These are phyloP conservation scores for Lachnellula hyalina DNA, from an alignment of 2,329 filamentous ascomycete genomes.

Conservation along the genomic window DNA sequence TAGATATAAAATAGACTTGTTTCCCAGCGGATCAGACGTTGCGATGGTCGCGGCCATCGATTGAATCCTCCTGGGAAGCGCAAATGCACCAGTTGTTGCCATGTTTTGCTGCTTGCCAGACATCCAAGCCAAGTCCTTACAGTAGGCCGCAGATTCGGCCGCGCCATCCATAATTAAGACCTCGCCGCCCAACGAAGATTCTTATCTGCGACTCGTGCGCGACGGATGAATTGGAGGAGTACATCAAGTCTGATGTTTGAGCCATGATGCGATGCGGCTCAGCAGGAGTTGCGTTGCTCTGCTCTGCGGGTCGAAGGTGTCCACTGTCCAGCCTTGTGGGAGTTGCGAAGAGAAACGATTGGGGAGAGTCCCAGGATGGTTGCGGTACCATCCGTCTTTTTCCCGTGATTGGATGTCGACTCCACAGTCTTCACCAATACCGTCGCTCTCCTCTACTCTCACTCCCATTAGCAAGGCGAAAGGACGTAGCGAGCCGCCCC, in stretches of 20 bases:
- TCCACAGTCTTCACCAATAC: too few relatives aligned
- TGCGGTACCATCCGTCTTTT: too few relatives aligned
- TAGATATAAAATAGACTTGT: constrained; percentile 17
- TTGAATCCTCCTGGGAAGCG: background rate
- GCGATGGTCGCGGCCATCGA: constrained; percentile 1
- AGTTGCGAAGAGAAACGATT: background rate
- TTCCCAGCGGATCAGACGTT: constrained; percentile 3
- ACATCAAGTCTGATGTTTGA: constrained; percentile 5
- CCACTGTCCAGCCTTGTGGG: background rate
- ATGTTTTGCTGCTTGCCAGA: constrained; percentile 6
- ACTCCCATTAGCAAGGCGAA: too few relatives aligned
- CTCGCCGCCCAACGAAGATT: constrained; percentile 13
- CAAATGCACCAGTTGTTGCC: constrained; percentile 1
- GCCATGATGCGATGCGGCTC: constrained; percentile 2
- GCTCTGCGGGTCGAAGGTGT: background rate
- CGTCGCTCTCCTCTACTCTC: too few relatives aligned
- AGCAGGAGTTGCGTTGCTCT: background rate
- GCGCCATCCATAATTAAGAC: background rate
- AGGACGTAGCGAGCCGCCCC: too few relatives aligned
- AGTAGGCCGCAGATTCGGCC: constrained; percentile 12
- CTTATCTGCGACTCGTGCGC: background rate
- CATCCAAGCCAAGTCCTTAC: constrained; percentile 8
- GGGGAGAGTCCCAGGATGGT: too few relatives aligned
- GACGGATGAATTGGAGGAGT: background rate
- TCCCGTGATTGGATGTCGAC: too few relatives aligned